Conservation (phyloP, 345 rosid species). For the Erysimum cheiranthoides region DNA sequence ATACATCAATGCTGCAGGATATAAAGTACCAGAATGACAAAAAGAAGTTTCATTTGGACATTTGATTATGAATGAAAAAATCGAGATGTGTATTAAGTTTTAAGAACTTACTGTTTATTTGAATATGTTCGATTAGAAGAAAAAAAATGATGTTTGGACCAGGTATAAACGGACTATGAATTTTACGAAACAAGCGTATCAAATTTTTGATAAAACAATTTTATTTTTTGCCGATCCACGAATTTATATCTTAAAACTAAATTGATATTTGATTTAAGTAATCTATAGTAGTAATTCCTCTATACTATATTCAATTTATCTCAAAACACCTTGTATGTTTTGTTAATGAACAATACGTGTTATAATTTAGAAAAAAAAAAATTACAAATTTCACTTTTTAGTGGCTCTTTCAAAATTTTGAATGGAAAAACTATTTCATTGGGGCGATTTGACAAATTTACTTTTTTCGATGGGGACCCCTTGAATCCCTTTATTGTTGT, state of each 20-base stretch:
- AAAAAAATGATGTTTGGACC: not conserved
- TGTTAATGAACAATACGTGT: not conserved
- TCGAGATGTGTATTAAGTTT: not conserved
- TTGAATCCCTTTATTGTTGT: constrained; percentile 38
- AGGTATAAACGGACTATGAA: not conserved
- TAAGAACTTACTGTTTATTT: not conserved
- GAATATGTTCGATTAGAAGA: not conserved
- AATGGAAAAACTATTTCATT: constrained; percentile 5
- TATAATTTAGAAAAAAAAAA: too few relatives aligned
- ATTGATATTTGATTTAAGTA: not conserved
- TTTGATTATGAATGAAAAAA: not conserved
- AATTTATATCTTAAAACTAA: not conserved
- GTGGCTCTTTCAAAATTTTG: constrained; percentile 27
- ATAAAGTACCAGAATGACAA: not conserved
- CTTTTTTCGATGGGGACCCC: constrained; percentile 39
- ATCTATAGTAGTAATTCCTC: not conserved
- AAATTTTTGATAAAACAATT: not conserved
- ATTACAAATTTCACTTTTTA: not conserved
- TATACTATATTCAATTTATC: not conserved
- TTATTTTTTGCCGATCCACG: not conserved
- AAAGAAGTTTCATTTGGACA: not conserved
- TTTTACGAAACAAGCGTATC: not conserved
- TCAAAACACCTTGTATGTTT: too few relatives aligned
- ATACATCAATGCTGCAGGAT: constrained; percentile 22
- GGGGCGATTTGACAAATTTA: constrained; percentile 39